Evolutionary conservation across 768 basidiomycete genomes (phyloP), one percentile per base, ranked within the genome.

Genomic region (Calocybe cyanea): DNA sequence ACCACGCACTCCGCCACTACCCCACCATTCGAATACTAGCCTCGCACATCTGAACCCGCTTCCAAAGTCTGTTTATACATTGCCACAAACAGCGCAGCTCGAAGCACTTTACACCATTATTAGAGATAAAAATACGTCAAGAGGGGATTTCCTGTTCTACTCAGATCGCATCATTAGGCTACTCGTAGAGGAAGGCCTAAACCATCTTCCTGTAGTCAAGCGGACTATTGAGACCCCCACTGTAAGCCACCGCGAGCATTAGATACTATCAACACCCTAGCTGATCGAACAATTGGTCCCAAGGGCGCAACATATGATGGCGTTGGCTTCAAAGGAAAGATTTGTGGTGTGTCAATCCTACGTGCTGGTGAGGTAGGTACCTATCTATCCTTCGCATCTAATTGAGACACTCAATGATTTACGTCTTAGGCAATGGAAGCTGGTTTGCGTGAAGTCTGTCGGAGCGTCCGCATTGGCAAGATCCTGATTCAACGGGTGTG

Each of bases 101-200:
- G 93, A 96, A 63, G 93, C 92, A 2, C 72, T 98, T 23, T 89
- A 95, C 70, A 97, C 93, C 9, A 95, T 96, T 64, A 94, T 96
- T 63, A 67, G 95, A 42, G 85, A 95, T 65, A 86, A 83, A 66
- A 78, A 85, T 33, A 96, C 95, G 2, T 78, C 79, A 20, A 72
- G 93, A 43, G 93, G 93, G 7, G 96, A 98, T 62, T 99, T 99
- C 58, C 77, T 99, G 50, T 99, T 98, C 68, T 94, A 94, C 64
- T 87, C 87, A 9, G 91, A 93, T 66, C 76, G 93, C 14, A 92
- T 97, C 64, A 97, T 97, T 56, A 72, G 86, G 38, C 58, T 88
- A 36, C 73, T 90, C 45, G 86, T 89, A 17, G 85, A 87, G 62
- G 81, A 87, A 69, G 91, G 94, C 15, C 68, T 97, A 51, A 98